phyloP scores from a whole-genome alignment of 2,329 filamentous ascomycete species.

The Trichoderma lentiforme region DNA sequence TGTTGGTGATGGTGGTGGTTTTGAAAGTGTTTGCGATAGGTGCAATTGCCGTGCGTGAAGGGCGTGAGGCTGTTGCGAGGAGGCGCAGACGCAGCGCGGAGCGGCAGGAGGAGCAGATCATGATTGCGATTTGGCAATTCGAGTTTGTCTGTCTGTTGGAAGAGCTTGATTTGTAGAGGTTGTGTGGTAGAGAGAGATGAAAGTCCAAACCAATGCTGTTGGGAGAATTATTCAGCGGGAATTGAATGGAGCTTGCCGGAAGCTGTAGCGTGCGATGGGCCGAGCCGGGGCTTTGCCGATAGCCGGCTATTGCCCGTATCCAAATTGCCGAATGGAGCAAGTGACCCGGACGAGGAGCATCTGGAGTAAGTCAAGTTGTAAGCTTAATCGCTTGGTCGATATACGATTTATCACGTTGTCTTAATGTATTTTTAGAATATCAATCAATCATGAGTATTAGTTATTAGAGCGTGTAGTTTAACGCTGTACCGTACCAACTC shows the following conservation, averaged over 20 bases:
- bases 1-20: not conserved
- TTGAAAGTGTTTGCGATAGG: not conserved
- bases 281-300: conserved; percentile 15
- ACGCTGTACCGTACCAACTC: not conserved
- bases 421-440: not conserved
- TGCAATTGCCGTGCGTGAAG: not conserved
- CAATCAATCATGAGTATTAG: not conserved
- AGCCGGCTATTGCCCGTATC: not conserved
- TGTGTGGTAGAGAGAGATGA: not conserved
- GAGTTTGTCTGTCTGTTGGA: not conserved
- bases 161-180: not conserved
- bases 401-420: accelerated
- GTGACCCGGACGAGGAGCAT: not conserved
- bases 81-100: conserved; percentile 15
- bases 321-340: not conserved
- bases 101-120: conserved; percentile 23
- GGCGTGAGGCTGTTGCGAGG: not conserved
- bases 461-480: not conserved
- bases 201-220: not conserved
- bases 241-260: not conserved
- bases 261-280: conserved; percentile 2
- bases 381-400: no score
- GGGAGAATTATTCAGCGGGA: conserved; percentile 15
- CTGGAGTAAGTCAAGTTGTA: not conserved
- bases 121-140: not conserved